These are phyloP conservation scores for Wickerhamomyces strasburgensis DNA, from an alignment of 805 yeast species.

Conservation along the genomic window DNA sequence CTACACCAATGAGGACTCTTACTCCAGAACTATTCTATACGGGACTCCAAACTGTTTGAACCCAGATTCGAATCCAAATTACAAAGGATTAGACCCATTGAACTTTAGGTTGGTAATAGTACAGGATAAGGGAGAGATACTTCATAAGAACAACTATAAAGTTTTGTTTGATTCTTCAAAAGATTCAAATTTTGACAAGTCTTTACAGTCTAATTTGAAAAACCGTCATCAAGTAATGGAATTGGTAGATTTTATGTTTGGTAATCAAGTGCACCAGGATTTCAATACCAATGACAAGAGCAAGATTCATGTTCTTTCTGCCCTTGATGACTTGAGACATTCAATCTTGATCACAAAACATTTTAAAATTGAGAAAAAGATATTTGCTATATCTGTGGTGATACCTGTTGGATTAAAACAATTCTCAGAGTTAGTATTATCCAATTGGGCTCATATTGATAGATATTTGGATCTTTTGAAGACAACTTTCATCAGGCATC, in stretches of 20 bases:
- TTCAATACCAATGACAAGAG: slow-evolving; percentile 21
- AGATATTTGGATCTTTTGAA: slow-evolving; percentile 28
- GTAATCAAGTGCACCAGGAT: slow-evolving; percentile 32
- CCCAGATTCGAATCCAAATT: not conserved
- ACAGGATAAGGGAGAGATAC: slow-evolving; percentile 34
- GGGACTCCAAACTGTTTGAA: slow-evolving; percentile 20
- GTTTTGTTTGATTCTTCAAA: slow-evolving; percentile 29
- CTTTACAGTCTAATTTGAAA: slow-evolving; percentile 2
- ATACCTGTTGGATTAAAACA: slow-evolving; percentile 22
- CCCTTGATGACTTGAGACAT: slow-evolving; percentile 23
- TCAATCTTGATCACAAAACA: slow-evolving; percentile 30
- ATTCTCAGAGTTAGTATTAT: slow-evolving; percentile 26
- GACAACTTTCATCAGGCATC: slow-evolving; percentile 21
- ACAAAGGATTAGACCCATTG: slow-evolving; percentile 7
- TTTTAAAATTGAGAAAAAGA: slow-evolving; percentile 24
- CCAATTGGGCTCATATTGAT: slow-evolving; percentile 29
- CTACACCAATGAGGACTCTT: slow-evolving; percentile 21
- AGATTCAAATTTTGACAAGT: slow-evolving; percentile 20
- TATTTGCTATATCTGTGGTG: slow-evolving; percentile 32
- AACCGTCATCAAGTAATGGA: slow-evolving; percentile 16
- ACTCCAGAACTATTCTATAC: slow-evolving; percentile 23
- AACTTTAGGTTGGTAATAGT: slow-evolving; percentile 31
- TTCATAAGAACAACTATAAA: slow-evolving; percentile 31
- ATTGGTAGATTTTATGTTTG: slow-evolving; percentile 35
- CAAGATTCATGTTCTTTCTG: slow-evolving; percentile 26